Evolutionary conservation across 306 rosid species (phyloP), one percentile per base, ranked within the genome.

Genomic region (Prinsepia uniflora): DNA sequence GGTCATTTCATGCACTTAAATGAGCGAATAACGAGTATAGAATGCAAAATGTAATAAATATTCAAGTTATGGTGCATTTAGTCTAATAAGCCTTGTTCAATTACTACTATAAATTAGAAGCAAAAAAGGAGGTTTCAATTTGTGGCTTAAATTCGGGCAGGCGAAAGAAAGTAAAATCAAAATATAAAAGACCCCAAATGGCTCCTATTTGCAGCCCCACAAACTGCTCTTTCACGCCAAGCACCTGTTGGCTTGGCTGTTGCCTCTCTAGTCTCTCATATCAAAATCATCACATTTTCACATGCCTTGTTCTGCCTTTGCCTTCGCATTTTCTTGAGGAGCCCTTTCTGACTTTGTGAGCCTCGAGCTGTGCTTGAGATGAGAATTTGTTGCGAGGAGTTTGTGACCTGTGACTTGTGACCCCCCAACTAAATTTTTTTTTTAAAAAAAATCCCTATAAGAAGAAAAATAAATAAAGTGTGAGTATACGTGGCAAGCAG

Each of bases 171-270:
- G 5, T 46, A 14, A n/a, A 0, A 53, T 17, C 3, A n/a, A 52
- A 19, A 47, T n/a, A 17, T 4, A 10, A 22, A 10, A 53, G 46
- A 1, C 46, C 83, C 56, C 79, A 73, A 61, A 39, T 14, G 65
- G 53, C 64, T 79, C 77, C 79, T 79, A 75, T 75, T 69, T 70
- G 36, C 68, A 82, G 74, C 70, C 76, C 81, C 81, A 74, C 72
- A 10, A 10, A 34, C 42, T 40, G 40, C 59, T 58, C 85, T 67
- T 65, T 82, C 93, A 85, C 87, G 91, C 93, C 87, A 86, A 76
- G 81, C 82, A 77, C 85, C 87, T 73, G 81, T 70, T 69, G n/a
- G 24, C 57, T 70, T 69, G n/a, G 24, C 57, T 53, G 57, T 52
- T 52, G 22, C 24, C 57, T 45, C 68, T n/a, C 57, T 39, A 52